Base-by-base conservation (phyloP, 1,139 yeast species). In the Yamadazyma atmosphaerica region DNA sequence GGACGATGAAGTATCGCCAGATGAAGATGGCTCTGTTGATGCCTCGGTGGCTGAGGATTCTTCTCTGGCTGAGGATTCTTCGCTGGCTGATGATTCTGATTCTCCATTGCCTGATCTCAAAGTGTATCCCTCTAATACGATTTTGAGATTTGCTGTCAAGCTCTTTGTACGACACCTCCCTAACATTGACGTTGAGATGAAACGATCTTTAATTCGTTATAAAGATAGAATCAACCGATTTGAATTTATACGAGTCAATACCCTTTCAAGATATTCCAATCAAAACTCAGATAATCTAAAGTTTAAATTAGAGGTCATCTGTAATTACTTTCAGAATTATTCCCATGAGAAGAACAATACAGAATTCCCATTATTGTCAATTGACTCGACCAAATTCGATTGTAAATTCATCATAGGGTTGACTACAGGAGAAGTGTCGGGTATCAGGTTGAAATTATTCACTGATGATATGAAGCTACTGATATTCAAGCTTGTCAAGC, bases 381-480 rank as follows among this genome's bases (percentile, higher is more conserved):
- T 56, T 5, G 46, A 55, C 23, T 50, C 56, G 1, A 38, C 58
- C 12, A 60, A 60, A 32, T 39, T 63, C 13, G 60, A 58, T 35
- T 31, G 55, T 14, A 53, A 52, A 17, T 50, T 55, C 24, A 51
- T 54, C 43, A 42, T 61, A 11, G 48, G 56, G 36, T 43, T 56
- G 27, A 24, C 35, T 0, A 22, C 41, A 2, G 72, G 71, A 0
- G 23, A 36, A 2, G 17, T 63, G 2, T 51, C 51, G 19, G 40
- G 52, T 3, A 44, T 63, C 3, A 50, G 46, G 18, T 37, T 56
- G 17, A 54, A 60, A 33, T 32, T 61, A 2, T 57, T 59, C 38
- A 46, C 56, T 3, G 66, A 63, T 38, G 65, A 64, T 25, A 46
- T 60, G 23, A 50, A 47, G 25, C 23, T 48, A 3, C 59, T 58